These are phyloP conservation scores for Verticillium tricorpus DNA, from an alignment of 2,329 filamentous ascomycete genomes.

Conservation along the genomic window DNA sequence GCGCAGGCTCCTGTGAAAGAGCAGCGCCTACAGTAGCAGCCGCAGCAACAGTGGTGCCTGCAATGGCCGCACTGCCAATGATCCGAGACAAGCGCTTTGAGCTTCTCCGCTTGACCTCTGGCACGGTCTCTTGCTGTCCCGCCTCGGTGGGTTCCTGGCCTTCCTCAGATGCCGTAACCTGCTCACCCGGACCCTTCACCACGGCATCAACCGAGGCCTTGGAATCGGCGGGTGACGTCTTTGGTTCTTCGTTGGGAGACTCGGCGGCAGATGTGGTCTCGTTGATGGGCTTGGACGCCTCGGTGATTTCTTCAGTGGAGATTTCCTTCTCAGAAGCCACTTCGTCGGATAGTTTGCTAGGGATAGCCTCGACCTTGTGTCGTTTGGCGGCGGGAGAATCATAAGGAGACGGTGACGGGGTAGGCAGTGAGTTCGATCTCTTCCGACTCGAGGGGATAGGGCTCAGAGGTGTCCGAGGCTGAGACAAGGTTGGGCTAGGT, in stretches of 20 bases:
- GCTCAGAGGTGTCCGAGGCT: slow-evolving; percentile 28
- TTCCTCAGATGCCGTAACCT: background rate
- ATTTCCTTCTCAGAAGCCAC: slow-evolving; percentile 7
- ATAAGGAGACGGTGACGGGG: slow-evolving; percentile 23
- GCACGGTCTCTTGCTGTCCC: slow-evolving; percentile 2
- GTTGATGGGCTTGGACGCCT: background rate
- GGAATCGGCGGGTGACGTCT: background rate
- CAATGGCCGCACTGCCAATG: slow-evolving; percentile 1
- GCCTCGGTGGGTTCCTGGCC: background rate
- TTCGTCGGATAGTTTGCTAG: background rate
- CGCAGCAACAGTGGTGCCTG: slow-evolving; percentile 1
- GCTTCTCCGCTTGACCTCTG: slow-evolving; percentile 9
- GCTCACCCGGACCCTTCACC: background rate
- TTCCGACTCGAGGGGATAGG: slow-evolving; percentile 28
- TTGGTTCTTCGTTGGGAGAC: background rate
- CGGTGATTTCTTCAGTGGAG: slow-evolving; percentile 7
- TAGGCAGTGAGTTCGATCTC: slow-evolving; percentile 47
- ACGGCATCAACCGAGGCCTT: background rate
- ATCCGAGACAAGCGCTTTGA: slow-evolving; percentile 9
- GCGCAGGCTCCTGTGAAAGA: background rate
- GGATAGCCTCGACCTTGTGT: slow-evolving; percentile 3
- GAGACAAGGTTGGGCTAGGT: slow-evolving; percentile 25
- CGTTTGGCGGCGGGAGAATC: slow-evolving; percentile 12
- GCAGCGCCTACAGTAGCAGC: background rate
- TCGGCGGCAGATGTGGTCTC: background rate